Conservation (phyloP, 1,139 yeast species). For the Geotrichum bryndzae region DNA sequence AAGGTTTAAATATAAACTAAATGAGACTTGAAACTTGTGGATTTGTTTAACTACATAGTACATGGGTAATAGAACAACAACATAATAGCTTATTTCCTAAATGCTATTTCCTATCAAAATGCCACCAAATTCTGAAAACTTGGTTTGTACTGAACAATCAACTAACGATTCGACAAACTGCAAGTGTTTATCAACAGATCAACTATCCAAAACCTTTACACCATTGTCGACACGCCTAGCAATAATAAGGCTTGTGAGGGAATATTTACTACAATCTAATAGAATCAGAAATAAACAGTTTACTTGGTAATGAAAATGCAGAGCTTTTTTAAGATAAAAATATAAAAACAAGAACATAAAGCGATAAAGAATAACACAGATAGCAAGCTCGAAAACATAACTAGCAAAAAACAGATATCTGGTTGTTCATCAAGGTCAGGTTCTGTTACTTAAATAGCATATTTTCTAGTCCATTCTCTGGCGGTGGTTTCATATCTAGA, state of each 20-base stretch:
- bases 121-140: not conserved
- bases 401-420: not conserved
- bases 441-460: constrained; percentile 59
- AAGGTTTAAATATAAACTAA: not conserved
- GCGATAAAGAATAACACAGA: not conserved
- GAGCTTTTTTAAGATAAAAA: not conserved
- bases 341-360: not conserved
- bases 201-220: not conserved
- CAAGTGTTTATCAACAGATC: not conserved
- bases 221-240: not conserved
- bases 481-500: constrained; percentile 95
- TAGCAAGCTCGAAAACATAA: not conserved
- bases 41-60: not conserved
- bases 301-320: not conserved
- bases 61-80: not conserved
- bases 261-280: not conserved
- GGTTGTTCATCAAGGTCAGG: not conserved
- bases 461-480: constrained; percentile 97
- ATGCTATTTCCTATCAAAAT: not conserved
- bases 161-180: not conserved
- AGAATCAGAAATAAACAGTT: not conserved
- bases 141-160: not conserved
- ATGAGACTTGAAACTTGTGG: not conserved
- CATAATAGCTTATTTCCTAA: not conserved
- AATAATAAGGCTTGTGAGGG: not conserved